Percentiles rank a stretch among this genome's conserved stretches.
Evolutionary conservation across 1,284 basidiomycete genomes (phyloP).

Genomic region (Afroboletus lepidellus): DNA sequence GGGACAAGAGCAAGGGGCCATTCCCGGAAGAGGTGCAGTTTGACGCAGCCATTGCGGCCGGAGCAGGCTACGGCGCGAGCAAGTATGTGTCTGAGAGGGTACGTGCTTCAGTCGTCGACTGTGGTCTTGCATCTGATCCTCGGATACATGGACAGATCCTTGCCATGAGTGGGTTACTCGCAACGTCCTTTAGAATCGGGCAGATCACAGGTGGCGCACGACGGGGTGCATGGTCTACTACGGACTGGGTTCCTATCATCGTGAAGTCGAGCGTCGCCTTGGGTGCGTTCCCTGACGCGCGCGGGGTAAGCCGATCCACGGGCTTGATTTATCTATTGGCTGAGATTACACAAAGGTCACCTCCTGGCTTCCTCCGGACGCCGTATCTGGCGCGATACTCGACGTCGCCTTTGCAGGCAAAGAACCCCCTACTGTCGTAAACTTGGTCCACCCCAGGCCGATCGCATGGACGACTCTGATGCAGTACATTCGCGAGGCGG

Average conservation of each 20-base stretch:
- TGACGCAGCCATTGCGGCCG: constrained; percentile 13
- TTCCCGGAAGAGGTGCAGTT: constrained; percentile 24
- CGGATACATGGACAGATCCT: constrained; percentile 13
- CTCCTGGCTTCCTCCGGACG: constrained; percentile 33
- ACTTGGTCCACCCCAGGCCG: constrained; percentile 32
- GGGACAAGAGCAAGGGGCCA: constrained; percentile 14
- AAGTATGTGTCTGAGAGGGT: constrained; percentile 30
- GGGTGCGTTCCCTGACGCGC: constrained; percentile 21
- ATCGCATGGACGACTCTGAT: constrained; percentile 25
- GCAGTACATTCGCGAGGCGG: constrained; percentile 14
- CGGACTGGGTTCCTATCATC: constrained; percentile 27
- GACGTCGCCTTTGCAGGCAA: constrained; percentile 24
- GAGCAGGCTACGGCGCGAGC: constrained; percentile 20
- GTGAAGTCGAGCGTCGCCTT: constrained; percentile 26
- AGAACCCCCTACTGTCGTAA: constrained; percentile 19
- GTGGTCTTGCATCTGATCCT: not conserved
- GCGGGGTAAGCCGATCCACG: constrained; percentile 15
- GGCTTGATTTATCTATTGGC: not conserved
- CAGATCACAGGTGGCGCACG: constrained; percentile 20
- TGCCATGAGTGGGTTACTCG: constrained; percentile 17
- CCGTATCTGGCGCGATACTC: constrained; percentile 25
- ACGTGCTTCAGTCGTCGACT: constrained; percentile 1
- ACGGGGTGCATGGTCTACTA: constrained; percentile 25
- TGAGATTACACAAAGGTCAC: constrained; percentile 13
- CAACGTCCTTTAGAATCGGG: constrained; percentile 24